phyloP scores from a whole-genome alignment of 2,329 filamentous ascomycete genomes.

The Diaporthe sp. region DNA sequence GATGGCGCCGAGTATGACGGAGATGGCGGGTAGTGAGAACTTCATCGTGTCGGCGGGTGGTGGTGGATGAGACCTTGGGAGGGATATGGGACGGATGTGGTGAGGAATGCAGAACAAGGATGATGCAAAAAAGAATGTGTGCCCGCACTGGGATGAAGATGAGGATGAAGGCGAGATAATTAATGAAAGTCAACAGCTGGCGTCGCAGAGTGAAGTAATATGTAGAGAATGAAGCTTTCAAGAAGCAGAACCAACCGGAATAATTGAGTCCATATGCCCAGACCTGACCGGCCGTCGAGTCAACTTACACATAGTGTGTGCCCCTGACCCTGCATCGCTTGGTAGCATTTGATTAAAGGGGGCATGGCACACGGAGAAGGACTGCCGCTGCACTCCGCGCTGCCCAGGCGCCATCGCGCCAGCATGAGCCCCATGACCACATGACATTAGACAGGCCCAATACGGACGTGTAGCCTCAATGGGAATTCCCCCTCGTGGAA shows the following conservation, averaged over 20 bases:
- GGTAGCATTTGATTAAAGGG: constrained; percentile 28
- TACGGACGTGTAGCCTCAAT: constrained; percentile 20
- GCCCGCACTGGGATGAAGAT: constrained; percentile 21
- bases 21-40: constrained; percentile 27
- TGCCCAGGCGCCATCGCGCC: constrained; percentile 17
- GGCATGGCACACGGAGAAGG: constrained; percentile 18
- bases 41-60: constrained; percentile 33
- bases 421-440: constrained; percentile 19
- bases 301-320: background rate
- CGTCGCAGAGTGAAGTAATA: background rate
- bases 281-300: background rate
- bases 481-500: constrained; percentile 1
- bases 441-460: constrained; percentile 7
- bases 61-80: background rate
- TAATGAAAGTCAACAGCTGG: constrained; percentile 14
- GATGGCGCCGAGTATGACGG: constrained; percentile 32
- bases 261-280: constrained; percentile 16
- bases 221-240: background rate
- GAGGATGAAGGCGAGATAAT: constrained; percentile 1
- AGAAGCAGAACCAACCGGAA: background rate
- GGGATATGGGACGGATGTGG: background rate
- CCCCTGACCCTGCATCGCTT: constrained; percentile 14
- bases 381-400: constrained; percentile 25
- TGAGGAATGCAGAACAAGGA: background rate
- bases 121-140: constrained; percentile 17